Conservation (phyloP, 169 alveolate species). For the Eimeria falciformis region DNA sequence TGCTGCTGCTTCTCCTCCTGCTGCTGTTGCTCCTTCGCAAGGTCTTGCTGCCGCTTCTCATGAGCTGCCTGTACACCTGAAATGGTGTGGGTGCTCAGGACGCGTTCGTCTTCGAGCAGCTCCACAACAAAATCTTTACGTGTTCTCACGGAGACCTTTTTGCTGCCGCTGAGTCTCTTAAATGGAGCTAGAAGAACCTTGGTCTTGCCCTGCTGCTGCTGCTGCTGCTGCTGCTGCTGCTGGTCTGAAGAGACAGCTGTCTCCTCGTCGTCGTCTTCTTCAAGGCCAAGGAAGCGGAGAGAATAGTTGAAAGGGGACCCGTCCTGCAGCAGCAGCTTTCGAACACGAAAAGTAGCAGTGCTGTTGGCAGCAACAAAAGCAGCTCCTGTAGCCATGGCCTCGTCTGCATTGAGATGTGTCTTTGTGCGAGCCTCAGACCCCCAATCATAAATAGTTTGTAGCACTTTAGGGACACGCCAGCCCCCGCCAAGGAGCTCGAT, state of each 20-base stretch:
- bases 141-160: background rate
- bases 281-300: constrained; percentile 22
- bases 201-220: constrained; percentile 17
- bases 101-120: constrained; percentile 41
- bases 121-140: constrained; percentile 21
- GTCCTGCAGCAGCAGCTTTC: constrained; percentile 55
- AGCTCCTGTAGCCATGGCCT: constrained; percentile 80
- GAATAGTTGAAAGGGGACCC: constrained; percentile 47
- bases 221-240: constrained; percentile 23
- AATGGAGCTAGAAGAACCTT: background rate
- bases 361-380: constrained; percentile 79
- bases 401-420: constrained; percentile 79
- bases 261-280: constrained; percentile 30
- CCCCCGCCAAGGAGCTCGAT: constrained; percentile 80
- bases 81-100: background rate
- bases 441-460: constrained; percentile 1
- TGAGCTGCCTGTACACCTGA: constrained; percentile 64
- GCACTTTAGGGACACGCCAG: constrained; percentile 78
- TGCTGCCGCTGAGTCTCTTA: constrained; percentile 4
- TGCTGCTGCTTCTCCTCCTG: constrained; percentile 39
- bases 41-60: constrained; percentile 25
- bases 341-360: constrained; percentile 72
- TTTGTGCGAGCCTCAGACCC: background rate
- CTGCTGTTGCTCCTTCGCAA: constrained; percentile 30
- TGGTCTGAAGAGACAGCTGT: too few species aligned